Base-by-base conservation (phyloP, 1,139 yeast species). In the Debaryomyces nepalensis region DNA sequence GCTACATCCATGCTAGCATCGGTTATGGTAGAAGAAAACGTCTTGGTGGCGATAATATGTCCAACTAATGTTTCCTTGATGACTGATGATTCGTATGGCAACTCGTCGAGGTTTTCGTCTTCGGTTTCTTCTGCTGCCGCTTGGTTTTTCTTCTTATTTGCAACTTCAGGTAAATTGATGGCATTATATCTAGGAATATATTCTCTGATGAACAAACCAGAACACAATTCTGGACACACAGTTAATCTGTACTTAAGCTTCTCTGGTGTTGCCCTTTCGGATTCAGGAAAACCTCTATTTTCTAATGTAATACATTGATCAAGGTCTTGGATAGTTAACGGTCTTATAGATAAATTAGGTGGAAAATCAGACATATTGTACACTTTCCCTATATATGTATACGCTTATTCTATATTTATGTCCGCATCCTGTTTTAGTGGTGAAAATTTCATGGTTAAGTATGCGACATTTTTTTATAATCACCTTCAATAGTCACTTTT, bases 211-310 rank as follows among this genome's bases (percentile, higher is more conserved):
- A 91, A 91, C 46, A 93, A 73, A 1, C 98, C 98, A 4, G 91
- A 81, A 51, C 95, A 83, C 47, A 93, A 76, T 62, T 93, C 99
- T 8, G 98, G 98, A 61, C 97, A 90, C 3, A 73, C 81, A 2
- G 77, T 75, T 51, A 93, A 72, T 53, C 97, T 75, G 67, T 87
- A 91, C 49, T 68, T 67, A 45, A 87, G 67, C 54, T 79, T 83
- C 44, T 82, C 89, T 19, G 59, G 61, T 5, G 88, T 62, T 41
- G 89, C 84, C 46, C 95, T 78, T 58, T 84, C 91, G 8, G 68
- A 59, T 27, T 76, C 81, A 4, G 87, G 43, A 64, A 89, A 90
- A 9, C 95, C 90, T 41, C 68, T 64, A n/a, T 64, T 59, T 62
- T 91, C 98, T 35, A 90, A 71, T 11, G 61, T 76, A 15, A 69